Percentiles rank a stretch among this genome's conserved stretches.
phyloP scores from a whole-genome alignment of 2,329 filamentous ascomycete species.

The Magnaporthiopsis rhizophila region DNA sequence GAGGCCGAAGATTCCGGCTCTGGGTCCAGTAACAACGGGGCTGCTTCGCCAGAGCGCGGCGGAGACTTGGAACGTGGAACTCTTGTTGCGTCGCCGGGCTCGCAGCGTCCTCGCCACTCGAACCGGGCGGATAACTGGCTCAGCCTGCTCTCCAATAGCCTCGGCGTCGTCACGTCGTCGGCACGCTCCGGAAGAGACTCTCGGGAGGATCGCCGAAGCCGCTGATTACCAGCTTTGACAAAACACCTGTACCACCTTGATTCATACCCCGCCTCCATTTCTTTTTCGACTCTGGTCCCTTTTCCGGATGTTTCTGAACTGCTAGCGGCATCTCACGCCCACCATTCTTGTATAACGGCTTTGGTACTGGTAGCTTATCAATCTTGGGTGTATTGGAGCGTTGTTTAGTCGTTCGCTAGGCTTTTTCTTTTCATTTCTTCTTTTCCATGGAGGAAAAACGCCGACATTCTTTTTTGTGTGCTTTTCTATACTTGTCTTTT shows the following conservation, averaged over 20 bases:
- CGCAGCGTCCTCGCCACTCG: background rate
- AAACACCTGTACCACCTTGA: background rate
- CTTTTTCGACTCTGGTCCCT: background rate
- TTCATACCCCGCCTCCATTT: background rate
- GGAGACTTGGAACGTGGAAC: slow-evolving; percentile 4
- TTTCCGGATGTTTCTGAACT: background rate
- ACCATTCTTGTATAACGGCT: background rate
- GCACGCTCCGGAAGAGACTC: background rate
- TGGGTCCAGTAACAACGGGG: background rate
- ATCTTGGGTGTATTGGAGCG: background rate
- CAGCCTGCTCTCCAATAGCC: slow-evolving; percentile 4
- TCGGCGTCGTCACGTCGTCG: background rate
- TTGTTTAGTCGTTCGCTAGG: background rate
- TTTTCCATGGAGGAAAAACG: too few species aligned
- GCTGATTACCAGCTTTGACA: background rate
- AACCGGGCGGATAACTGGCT: slow-evolving; percentile 1
- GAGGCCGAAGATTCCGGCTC: slow-evolving; percentile 7
- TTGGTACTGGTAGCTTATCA: background rate
- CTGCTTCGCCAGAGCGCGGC: slow-evolving; percentile 3
- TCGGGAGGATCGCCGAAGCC: slow-evolving; percentile 2
- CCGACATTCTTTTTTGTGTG: too few species aligned
- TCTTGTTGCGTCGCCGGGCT: background rate
- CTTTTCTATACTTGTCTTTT: too few species aligned
- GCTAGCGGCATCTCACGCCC: background rate
- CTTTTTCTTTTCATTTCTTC: background rate